Conservation (phyloP, 139 green algal species). For the Tetradesmus lagerheimii region DNA sequence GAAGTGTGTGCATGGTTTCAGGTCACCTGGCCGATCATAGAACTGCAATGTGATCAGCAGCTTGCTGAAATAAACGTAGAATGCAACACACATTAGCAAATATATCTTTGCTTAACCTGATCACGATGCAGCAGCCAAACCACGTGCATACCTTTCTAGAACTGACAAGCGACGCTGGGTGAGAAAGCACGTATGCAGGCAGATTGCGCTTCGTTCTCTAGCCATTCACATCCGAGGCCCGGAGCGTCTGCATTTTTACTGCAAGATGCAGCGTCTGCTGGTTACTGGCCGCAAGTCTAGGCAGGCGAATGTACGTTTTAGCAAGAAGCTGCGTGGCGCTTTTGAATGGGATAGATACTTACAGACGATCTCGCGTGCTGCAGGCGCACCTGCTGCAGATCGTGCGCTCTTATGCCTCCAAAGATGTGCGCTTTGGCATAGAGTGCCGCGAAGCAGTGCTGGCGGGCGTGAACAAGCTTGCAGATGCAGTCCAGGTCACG, state of each 20-base stretch:
- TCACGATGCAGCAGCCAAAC: neutral
- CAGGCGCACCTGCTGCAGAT: conserved; percentile 51
- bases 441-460: conserved; percentile 93
- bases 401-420: conserved; percentile 86
- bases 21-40: neutral
- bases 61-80: too few species aligned
- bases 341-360: neutral
- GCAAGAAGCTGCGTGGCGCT: neutral
- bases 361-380: conserved; percentile 7
- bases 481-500: conserved; percentile 98
- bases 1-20: neutral
- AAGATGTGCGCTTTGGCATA: conserved; percentile 97
- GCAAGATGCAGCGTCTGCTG: conserved; percentile 38
- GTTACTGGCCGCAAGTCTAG: conserved; percentile 16
- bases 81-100: too few species aligned
- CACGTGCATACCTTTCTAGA: conserved; percentile 3
- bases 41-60: too few species aligned
- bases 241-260: neutral
- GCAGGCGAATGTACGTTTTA: conserved; percentile 26
- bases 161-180: neutral
- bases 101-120: neutral
- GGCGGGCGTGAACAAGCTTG: conserved; percentile 94
- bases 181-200: neutral
- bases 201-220: neutral
- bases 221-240: neutral